Base-by-base conservation (phyloP, 352 stramenopile species). In the Pythium angustatum region DNA sequence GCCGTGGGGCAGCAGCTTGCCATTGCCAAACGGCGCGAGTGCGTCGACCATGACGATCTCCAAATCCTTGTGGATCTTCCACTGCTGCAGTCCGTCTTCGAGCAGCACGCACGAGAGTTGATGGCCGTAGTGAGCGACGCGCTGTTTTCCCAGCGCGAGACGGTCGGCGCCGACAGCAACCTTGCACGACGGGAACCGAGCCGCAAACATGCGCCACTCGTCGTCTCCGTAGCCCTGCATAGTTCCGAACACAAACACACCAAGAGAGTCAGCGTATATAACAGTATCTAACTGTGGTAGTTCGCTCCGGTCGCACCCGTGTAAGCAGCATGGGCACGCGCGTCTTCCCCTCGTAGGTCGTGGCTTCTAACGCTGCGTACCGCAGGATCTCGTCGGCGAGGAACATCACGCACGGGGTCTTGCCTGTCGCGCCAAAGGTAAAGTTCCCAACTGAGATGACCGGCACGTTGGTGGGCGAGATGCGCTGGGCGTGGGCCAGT, bases 21-120 rank as follows among this genome's bases (percentile, higher is more conserved):
- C 78, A 33, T 91, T 91, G n/a, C 82, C 80, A 45, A 89, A 83
- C 17, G 82, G 78, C 65, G 86, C 75, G 33, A 90, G 62, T 26
- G 77, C 78, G 33, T 91, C 80, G 47, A 91, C 58, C 80, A 88
- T 90, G 24, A 91, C 77, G 55, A 91, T 76, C 53, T 91, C 80
- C 17, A 91, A 44, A 48, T 90, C 77, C 51, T 82, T 87, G 1
- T 58, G 47, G 28, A 91, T 73, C 33, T 64, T 62, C 78, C 79
- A 91, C 69, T 91, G 82, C 72, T 91, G 82, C 36, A 91, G 55
- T 15, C 82, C 82, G 56, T 91, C 82, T 28, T 91, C 82, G 34
- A 91, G 34, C 30, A 91, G 40, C 15, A 87, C 59, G 50, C 78
- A 73, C 21, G 59, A 65, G 6, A 86, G 59, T 66, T 33, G 58